Base-by-base conservation (phyloP, 768 basidiomycete species). In the Multifurca ochricompacta region DNA sequence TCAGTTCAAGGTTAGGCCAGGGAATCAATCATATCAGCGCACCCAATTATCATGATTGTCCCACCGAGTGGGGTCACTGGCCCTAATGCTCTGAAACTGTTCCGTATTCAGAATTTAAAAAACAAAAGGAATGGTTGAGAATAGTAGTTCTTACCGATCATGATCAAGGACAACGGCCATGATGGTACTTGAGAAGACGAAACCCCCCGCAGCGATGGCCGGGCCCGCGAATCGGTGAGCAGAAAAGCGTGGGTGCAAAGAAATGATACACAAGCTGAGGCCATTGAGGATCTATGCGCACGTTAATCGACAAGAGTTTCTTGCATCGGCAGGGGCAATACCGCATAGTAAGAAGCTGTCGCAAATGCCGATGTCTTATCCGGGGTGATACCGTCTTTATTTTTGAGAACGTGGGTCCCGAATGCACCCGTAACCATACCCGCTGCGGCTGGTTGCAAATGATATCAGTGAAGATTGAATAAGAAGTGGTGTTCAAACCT, bases 31-130 rank as follows among this genome's bases (percentile, higher is more conserved):
- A 28, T 11, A 32, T 32, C 2, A 27, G 59, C 80, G 70, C 63
- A 85, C 83, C 85, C 85, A 30, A 79, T 78, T 61, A 85, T 83
- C 80, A 83, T 80, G 1, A 79, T 47, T 18, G 75, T 51, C 3
- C 79, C 86, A 2, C 84, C 85, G 7, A 87, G 60, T 0, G 86
- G 85, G 27, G 85, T 87, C 46, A 83, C 68, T 7, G 82, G 83
- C 0, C 83, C 85, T 21, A 86, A 59, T 55, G 75, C 71, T 58
- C 66, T 77, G 58, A 79, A 65, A 35, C 75, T 78, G 57, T 16
- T 16, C 30, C 31, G n/a, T 28, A 32, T 31, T 31, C 18, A 13
- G n/a, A n/a, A n/a, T n/a, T n/a, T n/a, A n/a, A n/a, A n/a, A n/a
- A n/a, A n/a, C n/a, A n/a, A n/a, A n/a, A n/a, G n/a, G n/a, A n/a